A percentile compares a stretch with the other conserved stretches of the same genome.
These are phyloP conservation scores for Conringia planisiliqua DNA, from an alignment of 345 rosid genomes.

Conservation along the genomic window DNA sequence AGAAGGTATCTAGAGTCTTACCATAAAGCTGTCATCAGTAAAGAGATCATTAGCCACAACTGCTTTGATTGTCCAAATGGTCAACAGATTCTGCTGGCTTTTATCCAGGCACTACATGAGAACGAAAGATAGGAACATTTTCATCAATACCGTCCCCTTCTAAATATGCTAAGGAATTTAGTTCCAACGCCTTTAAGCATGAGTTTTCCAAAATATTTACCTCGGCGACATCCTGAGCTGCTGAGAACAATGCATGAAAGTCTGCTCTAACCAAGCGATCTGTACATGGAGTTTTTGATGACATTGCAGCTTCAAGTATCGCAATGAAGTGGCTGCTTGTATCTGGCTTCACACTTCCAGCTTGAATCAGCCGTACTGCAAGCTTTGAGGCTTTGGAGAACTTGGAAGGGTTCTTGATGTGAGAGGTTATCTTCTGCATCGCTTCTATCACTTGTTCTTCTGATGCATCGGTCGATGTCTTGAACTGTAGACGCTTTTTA, in stretches of 20 bases:
- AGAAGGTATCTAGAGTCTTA: conserved; percentile 29
- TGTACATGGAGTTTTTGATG: conserved; percentile 61
- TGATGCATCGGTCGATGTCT: conserved; percentile 86
- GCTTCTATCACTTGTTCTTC: conserved; percentile 81
- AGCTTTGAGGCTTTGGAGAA: conserved; percentile 92
- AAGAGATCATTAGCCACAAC: conserved; percentile 89
- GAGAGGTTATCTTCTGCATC: conserved; percentile 90
- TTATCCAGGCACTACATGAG: conserved; percentile 58
- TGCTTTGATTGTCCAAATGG: conserved; percentile 65
- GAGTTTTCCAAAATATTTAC: conserved; percentile 36
- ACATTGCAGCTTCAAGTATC: conserved; percentile 87
- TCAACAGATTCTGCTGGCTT: conserved; percentile 69
- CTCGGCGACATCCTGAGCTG: conserved; percentile 76
- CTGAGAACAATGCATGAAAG: conserved; percentile 77
- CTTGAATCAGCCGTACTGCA: conserved; percentile 76
- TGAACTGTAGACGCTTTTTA: conserved; percentile 73
- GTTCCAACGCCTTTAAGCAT: not conserved
- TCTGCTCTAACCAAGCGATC: conserved; percentile 67
- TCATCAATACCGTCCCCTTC: conserved; percentile 2
- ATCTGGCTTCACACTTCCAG: conserved; percentile 87
- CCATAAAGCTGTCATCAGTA: conserved; percentile 98
- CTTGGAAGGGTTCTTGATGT: conserved; percentile 71
- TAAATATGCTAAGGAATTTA: not conserved
- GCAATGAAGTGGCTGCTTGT: conserved; percentile 68
- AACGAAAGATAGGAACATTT: conserved; percentile 4